phyloP scores from a whole-genome alignment of 176 grass and related monocot genomes.

The Oryza glaberrima region DNA sequence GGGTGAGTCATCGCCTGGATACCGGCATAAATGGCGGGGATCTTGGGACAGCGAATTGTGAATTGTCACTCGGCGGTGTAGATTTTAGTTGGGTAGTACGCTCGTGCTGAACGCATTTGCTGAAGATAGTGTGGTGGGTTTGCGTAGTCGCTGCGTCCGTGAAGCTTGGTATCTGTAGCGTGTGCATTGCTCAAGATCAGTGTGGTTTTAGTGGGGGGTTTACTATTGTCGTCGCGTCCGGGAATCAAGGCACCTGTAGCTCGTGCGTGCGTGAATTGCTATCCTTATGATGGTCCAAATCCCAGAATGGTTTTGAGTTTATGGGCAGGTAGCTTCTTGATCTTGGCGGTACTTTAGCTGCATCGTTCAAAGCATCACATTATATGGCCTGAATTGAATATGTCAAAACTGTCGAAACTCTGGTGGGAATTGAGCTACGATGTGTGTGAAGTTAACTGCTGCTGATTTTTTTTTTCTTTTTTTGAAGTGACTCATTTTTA shows the following conservation, averaged over 20 bases:
- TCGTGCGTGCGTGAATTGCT: constrained; percentile 1
- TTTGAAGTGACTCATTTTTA: background rate
- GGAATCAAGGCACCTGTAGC: background rate
- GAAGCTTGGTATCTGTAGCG: too few species aligned
- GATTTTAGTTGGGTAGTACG: too few species aligned
- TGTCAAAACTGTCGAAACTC: background rate
- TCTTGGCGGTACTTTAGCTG: background rate
- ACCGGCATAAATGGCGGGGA: background rate
- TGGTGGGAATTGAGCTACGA: background rate
- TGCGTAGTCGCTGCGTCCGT: background rate
- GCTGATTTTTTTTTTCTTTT: background rate
- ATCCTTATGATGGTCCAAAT: background rate
- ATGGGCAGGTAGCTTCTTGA: background rate
- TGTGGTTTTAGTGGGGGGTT: too few species aligned
- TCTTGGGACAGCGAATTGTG: constrained; percentile 38
- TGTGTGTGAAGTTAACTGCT: constrained; percentile 10
- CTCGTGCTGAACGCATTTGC: background rate
- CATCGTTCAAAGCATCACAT: background rate
- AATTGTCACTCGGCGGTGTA: too few species aligned
- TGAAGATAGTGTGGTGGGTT: background rate
- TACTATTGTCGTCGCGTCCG: background rate
- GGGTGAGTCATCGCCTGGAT: constrained; percentile 35
- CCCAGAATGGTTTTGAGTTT: background rate
- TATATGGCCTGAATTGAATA: background rate
- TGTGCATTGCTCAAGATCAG: too few species aligned